These are phyloP conservation scores for Blastocystis sp. DNA, from an alignment of 352 stramenopile species.

Conservation along the genomic window DNA sequence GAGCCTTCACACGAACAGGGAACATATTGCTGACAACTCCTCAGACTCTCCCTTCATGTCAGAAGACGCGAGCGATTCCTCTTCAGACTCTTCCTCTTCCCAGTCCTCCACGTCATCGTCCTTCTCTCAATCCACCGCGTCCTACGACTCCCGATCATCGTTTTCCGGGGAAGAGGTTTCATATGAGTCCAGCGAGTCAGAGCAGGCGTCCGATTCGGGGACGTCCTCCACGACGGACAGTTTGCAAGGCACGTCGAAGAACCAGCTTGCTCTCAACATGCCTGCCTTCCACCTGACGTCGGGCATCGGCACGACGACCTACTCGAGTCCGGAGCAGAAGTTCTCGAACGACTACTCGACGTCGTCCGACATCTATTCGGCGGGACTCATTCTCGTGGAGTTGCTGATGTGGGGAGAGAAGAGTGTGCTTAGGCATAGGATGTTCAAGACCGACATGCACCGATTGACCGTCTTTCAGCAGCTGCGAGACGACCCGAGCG, in stretches of 20 bases:
- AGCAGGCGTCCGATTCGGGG: too few species aligned
- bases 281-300: slow-evolving; percentile 2
- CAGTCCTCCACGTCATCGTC: neutral
- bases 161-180: too few species aligned
- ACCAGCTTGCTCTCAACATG: neutral
- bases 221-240: neutral
- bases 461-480: slow-evolving; percentile 18
- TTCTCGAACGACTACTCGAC: slow-evolving; percentile 16
- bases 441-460: slow-evolving; percentile 63
- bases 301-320: slow-evolving; percentile 33
- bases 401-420: slow-evolving; percentile 1
- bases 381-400: slow-evolving; percentile 49
- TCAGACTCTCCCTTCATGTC: neutral
- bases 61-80: neutral
- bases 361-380: slow-evolving; percentile 28
- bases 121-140: neutral
- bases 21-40: too few species aligned
- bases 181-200: too few species aligned
- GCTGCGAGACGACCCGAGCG: neutral
- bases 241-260: too few species aligned
- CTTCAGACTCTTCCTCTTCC: neutral
- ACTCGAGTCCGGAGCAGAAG: slow-evolving; percentile 19
- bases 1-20: too few species aligned
- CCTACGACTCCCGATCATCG: neutral
- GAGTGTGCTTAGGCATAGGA: neutral